These are phyloP conservation scores for Carnegiea gigantea DNA, from an alignment of 179 eudicot species.

Conservation along the genomic window DNA sequence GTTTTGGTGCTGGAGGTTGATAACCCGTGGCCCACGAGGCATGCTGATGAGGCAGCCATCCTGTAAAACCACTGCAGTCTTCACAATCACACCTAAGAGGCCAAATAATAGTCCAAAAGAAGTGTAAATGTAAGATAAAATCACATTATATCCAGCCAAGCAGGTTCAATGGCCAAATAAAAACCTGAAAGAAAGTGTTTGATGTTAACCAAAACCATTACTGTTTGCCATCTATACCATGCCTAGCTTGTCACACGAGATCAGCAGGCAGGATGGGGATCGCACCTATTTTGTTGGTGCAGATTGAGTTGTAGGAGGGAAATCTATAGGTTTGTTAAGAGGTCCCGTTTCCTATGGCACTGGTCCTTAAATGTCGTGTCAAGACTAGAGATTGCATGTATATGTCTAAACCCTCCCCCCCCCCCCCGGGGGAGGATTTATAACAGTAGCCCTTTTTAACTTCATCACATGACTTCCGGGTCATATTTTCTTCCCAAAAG, in stretches of 20 bases:
- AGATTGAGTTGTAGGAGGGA: background rate
- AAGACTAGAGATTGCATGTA: background rate
- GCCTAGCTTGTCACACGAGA: background rate
- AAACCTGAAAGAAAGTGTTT: background rate
- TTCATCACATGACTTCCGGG: background rate
- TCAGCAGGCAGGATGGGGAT: background rate
- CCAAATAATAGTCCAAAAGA: background rate
- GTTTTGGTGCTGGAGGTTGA: conserved; percentile 43
- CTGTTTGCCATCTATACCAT: conserved; percentile 4
- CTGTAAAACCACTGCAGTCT: conserved; percentile 8
- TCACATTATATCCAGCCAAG: background rate
- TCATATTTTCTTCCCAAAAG: background rate
- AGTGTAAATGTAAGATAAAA: conserved; percentile 19
- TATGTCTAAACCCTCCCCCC: too few relatives aligned
- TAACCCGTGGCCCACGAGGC: conserved; percentile 67
- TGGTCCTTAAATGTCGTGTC: background rate
- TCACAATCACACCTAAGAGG: conserved; percentile 8
- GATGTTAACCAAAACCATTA: background rate
- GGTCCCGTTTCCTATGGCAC: too few relatives aligned
- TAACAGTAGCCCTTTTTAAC: background rate
- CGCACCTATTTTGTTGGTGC: too few relatives aligned
- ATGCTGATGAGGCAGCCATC: conserved; percentile 86
- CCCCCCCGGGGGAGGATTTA: too few relatives aligned
- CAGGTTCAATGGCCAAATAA: background rate
- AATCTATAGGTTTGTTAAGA: background rate